Conservation (phyloP, 495 filamentous ascomycete species). For the Trichoderma orchidacearum region DNA sequence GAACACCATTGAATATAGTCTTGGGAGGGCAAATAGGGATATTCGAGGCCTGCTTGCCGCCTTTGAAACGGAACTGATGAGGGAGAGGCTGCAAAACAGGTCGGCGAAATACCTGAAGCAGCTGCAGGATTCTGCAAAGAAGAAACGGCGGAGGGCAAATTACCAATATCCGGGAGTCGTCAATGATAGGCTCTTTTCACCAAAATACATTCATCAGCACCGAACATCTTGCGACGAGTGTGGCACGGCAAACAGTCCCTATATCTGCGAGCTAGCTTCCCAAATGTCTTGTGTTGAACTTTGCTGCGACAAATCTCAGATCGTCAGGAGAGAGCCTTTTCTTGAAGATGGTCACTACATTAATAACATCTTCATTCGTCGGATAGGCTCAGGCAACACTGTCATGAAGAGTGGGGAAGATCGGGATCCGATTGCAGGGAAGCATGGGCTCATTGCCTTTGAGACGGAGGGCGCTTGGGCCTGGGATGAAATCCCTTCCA, state of each 20-base stretch:
- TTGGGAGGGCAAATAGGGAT: slow-evolving; percentile 16
- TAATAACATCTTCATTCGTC: background rate
- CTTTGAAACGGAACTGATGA: slow-evolving; percentile 7
- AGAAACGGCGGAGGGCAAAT: background rate
- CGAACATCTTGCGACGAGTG: background rate
- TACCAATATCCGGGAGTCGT: background rate
- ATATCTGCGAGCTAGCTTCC: background rate
- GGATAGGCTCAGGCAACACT: slow-evolving; percentile 18
- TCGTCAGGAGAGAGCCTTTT: background rate
- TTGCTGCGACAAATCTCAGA: background rate
- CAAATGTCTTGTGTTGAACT: background rate
- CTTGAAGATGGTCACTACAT: background rate
- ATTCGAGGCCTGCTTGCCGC: slow-evolving; percentile 16
- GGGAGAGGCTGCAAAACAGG: slow-evolving; percentile 6
- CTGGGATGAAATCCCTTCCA: slow-evolving; percentile 18
- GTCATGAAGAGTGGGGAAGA: slow-evolving; percentile 14
- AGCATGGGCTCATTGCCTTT: slow-evolving; percentile 17
- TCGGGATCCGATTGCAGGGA: slow-evolving; percentile 9
- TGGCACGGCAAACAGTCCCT: background rate
- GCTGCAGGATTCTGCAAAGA: background rate
- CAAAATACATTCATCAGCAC: background rate
- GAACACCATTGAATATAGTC: slow-evolving; percentile 14
- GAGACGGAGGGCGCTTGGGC: slow-evolving; percentile 31
- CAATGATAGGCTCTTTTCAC: background rate
- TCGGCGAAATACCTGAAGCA: background rate